phyloP scores from a whole-genome alignment of 257 asterid genomes.

The Plectranthus barbatus region DNA sequence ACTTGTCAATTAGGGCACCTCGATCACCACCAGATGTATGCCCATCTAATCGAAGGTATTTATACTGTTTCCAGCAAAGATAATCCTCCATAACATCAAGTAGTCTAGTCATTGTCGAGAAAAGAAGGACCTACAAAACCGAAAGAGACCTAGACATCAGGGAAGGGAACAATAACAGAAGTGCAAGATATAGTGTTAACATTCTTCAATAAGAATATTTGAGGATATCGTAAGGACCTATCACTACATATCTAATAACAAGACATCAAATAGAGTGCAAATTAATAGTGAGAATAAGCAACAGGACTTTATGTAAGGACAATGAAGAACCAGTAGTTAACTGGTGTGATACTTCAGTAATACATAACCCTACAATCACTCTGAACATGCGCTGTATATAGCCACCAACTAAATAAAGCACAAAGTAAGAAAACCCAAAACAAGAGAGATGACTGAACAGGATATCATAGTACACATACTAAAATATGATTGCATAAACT shows the following conservation, averaged over 20 bases:
- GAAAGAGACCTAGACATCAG: neutral
- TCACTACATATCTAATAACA: neutral
- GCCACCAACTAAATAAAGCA: conserved; percentile 1
- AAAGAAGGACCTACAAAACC: conserved; percentile 74
- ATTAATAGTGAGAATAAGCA: neutral
- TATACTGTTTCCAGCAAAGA: conserved; percentile 92
- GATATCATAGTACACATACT: neutral
- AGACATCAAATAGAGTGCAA: neutral
- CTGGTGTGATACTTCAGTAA: neutral
- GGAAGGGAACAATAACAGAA: neutral
- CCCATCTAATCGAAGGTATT: conserved; percentile 91
- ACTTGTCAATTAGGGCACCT: conserved; percentile 80
- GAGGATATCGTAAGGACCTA: neutral
- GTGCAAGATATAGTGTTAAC: conserved; percentile 2
- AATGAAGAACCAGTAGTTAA: neutral
- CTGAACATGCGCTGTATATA: neutral
- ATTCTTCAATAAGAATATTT: conserved; percentile 2
- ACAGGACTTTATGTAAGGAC: neutral
- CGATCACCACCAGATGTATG: conserved; percentile 99
- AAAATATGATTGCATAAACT: neutral
- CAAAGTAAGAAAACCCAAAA: neutral
- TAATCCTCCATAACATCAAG: conserved; percentile 99
- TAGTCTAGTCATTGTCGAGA: conserved; percentile 97
- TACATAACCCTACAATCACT: neutral
- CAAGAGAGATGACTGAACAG: neutral